Base-by-base conservation (phyloP, 2,329 filamentous ascomycete species). In the Sclerotinia sclerotiorum region DNA sequence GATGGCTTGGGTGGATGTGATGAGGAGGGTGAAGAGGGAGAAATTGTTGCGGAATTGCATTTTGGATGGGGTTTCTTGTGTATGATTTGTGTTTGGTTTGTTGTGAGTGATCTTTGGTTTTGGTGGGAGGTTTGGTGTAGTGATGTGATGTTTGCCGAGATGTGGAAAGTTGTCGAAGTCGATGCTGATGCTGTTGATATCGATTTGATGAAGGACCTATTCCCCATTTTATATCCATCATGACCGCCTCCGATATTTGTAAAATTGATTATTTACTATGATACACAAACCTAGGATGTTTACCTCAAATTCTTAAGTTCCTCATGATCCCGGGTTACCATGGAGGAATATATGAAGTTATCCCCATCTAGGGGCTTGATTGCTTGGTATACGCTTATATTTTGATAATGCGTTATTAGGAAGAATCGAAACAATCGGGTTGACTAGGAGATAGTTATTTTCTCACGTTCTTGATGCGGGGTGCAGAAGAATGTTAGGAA, bases 31-130 rank as follows among this genome's bases (percentile, higher is more conserved):
- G 70, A 83, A 76, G 74, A 81, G 73, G 73, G 76, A 73, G 65
- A 81, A 75, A 73, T 80, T 73, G 73, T 73, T 77, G 73, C 79
- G 74, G 76, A 82, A 73, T 74, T 82, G 80, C 82, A 84, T 83
- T 66, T 75, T 83, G 69, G 67, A 60, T 64, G 44, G 15, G 1
- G 29, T 2, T 11, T 10, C 11, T 39, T 35, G 2, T 19, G 21
- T 21, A 3, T 35, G 5, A 3, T 6, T 27, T 51, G 13, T 51
- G 58, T 39, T 35, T 35, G 29, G 3, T 7, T 60, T 29, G 15
- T 17, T 29, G 10, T n/a, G 57, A 7, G 21, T n/a, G 58, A 29
- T 35, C 1, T 2, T 49, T 32, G 15, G 29, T 60, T 1, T 49
- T 27, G 58, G 21, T 27, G 48, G 29, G 13, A 27, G 46, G 21